Base-by-base conservation (phyloP, 2,329 filamentous ascomycete species). In the Aschersonia sp. region DNA sequence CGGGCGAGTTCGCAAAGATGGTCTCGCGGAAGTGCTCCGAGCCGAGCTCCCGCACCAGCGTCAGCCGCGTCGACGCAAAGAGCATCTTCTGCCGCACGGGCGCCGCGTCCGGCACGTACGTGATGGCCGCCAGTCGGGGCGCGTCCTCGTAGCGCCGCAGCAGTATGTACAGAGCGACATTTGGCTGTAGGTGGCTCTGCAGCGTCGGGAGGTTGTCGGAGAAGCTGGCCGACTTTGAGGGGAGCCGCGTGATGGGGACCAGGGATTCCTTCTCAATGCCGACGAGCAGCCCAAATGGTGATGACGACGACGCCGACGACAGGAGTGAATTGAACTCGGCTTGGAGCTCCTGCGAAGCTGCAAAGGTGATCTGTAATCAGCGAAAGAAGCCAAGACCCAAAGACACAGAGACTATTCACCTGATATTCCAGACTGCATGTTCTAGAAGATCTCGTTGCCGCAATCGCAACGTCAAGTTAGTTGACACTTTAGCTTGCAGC, bases 71-170 rank as follows among this genome's bases (percentile, higher is more conserved):
- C 30, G 80, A 77, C 5, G 86, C 85, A 62, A 90, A 89, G 29
- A 92, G 75, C 82, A 87, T 92, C 72, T 92, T 92, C 62, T 87
- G 83, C 40, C 86, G 80, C 48, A 92, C 85, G 31, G 82, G 83
- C 40, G 86, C 86, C 1, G 77, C 61, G 63, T 90, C 84, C 30
- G 86, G 87, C 5, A 92, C 79, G 62, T 88, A 92, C 37, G 84
- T 87, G 37, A 89, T 69, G 43, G 81, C 83, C 30, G 84, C 66
- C 53, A 88, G 79, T 53, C 63, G 65, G n/a, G 74, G 76, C 4
- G 69, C 63, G 39, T 64, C 61, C 46, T 78, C 71, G 61, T 81
- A 73, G 48, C 82, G 79, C 45, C 84, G 82, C 41, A 92, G 76
- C 56, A 92, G 76, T 55, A 86, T 72, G 67, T 89, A 92, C 43